Percentiles rank a stretch among this genome's conserved stretches.
Conservation (phyloP, 2,329 filamentous ascomycete species). For the Cordyceps pruinosa region DNA sequence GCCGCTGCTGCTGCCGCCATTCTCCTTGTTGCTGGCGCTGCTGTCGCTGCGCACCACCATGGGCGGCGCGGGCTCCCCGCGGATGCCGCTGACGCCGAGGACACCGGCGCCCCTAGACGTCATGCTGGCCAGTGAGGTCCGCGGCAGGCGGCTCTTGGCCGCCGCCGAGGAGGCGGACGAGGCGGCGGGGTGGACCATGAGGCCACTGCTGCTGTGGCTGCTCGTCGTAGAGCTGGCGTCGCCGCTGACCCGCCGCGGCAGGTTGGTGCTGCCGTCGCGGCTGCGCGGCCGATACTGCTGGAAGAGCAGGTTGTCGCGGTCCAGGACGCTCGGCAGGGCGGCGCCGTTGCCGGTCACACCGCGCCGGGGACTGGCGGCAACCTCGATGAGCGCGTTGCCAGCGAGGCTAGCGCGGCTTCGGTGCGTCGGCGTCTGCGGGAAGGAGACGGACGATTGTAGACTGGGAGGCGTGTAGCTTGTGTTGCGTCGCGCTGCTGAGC, state of each 20-base stretch:
- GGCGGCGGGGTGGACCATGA: background rate
- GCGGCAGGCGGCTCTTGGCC: constrained; percentile 33
- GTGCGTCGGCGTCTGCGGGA: constrained; percentile 47
- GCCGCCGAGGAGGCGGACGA: constrained; percentile 8
- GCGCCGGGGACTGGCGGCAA: constrained; percentile 42
- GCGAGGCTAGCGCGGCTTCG: constrained; percentile 30
- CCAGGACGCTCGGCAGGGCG: constrained; percentile 14
- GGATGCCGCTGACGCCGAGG: constrained; percentile 15
- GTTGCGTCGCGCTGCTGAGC: constrained; percentile 41
- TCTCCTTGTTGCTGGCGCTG: constrained; percentile 34
- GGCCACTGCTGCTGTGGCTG: constrained; percentile 14
- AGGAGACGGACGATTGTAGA: constrained; percentile 40
- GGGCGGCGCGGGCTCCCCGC: constrained; percentile 19
- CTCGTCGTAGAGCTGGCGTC: constrained; percentile 26
- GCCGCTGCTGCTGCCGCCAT: constrained; percentile 15
- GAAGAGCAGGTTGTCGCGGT: constrained; percentile 18
- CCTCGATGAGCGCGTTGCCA: constrained; percentile 42
- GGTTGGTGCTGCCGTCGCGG: constrained; percentile 35
- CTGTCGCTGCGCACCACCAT: constrained; percentile 33
- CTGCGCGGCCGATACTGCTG: constrained; percentile 35
- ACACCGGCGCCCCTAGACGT: constrained; percentile 19
- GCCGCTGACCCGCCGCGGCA: constrained; percentile 37
- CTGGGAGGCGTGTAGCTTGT: constrained; percentile 49
- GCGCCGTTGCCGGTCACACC: constrained; percentile 36
- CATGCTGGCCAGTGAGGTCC: constrained; percentile 28